These are phyloP conservation scores for Penicillium samsonianum DNA, from an alignment of 495 filamentous ascomycete genomes.

Conservation along the genomic window DNA sequence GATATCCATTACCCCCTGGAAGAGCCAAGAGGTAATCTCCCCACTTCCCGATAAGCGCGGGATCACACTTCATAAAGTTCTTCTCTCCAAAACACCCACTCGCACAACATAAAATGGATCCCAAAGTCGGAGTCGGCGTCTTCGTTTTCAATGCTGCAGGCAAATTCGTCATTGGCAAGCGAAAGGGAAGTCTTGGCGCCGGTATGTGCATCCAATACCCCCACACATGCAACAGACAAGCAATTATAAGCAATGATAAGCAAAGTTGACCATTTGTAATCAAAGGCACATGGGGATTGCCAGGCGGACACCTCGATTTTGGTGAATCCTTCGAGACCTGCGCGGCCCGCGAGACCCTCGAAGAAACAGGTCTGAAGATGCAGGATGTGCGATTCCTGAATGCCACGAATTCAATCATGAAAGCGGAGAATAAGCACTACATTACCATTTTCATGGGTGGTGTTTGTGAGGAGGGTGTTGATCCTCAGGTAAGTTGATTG, in stretches of 20 bases:
- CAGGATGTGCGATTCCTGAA: conserved; percentile 49
- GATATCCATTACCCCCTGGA: too few relatives aligned
- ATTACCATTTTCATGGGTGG: conserved; percentile 63
- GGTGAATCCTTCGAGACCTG: conserved; percentile 59
- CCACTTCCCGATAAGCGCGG: not conserved
- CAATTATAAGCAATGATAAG: not conserved
- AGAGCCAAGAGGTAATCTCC: not conserved
- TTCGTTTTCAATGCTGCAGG: conserved; percentile 34
- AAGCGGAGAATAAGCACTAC: conserved; percentile 57
- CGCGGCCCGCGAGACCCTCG: conserved; percentile 63
- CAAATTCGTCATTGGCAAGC: conserved; percentile 37
- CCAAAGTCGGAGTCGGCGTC: conserved; percentile 36
- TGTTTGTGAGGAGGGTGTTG: conserved; percentile 38
- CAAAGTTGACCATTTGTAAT: not conserved
- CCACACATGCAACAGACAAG: not conserved
- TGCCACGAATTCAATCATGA: conserved; percentile 62
- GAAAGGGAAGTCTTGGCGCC: conserved; percentile 41
- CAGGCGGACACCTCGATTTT: conserved; percentile 70
- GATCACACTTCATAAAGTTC: not conserved
- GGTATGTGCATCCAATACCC: conserved; percentile 20
- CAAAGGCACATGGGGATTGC: conserved; percentile 59
- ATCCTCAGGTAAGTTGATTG: conserved; percentile 50
- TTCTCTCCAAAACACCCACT: not conserved
- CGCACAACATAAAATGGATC: conserved; percentile 15
- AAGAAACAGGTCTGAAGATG: conserved; percentile 65